Evolutionary conservation across 352 stramenopile genomes (phyloP).

Genomic region (Phytophthora cactorum): DNA sequence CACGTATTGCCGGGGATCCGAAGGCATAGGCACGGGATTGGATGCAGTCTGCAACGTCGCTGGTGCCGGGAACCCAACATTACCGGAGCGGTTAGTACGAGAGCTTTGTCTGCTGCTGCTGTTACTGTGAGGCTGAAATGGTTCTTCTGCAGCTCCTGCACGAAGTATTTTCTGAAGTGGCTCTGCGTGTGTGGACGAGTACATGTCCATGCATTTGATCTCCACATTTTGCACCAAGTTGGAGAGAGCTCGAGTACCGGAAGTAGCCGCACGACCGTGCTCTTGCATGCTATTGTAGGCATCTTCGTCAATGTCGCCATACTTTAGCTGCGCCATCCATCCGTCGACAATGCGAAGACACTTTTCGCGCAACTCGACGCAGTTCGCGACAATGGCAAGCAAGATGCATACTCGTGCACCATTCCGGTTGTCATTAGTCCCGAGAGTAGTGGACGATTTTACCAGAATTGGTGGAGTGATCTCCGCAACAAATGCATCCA

Average conservation of each 20-base stretch:
- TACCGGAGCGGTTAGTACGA: constrained; percentile 37
- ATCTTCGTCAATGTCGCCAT: constrained; percentile 29
- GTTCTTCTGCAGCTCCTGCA: constrained; percentile 56
- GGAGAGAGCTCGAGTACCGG: constrained; percentile 31
- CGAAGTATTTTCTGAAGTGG: constrained; percentile 58
- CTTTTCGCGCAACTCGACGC: constrained; percentile 70
- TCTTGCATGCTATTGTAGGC: constrained; percentile 12
- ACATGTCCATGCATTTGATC: constrained; percentile 65
- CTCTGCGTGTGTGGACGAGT: constrained; percentile 58
- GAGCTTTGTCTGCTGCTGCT: constrained; percentile 29
- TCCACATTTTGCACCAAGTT: constrained; percentile 57
- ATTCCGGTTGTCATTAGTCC: constrained; percentile 23
- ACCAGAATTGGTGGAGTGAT: constrained; percentile 47
- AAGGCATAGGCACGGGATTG: constrained; percentile 34
- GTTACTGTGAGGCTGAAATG: constrained; percentile 34
- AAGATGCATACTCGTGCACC: constrained; percentile 61
- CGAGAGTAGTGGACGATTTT: constrained; percentile 29
- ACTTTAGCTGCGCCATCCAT: constrained; percentile 55
- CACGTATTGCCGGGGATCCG: constrained; percentile 77
- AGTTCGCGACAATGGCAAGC: constrained; percentile 76
- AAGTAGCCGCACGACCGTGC: constrained; percentile 34
- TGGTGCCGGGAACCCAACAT: constrained; percentile 33
- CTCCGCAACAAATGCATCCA: constrained; percentile 51
- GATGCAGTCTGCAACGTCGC: constrained; percentile 14
- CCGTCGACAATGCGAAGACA: constrained; percentile 48